phyloP scores from a whole-genome alignment of 768 basidiomycete genomes.

The Termitomyces sp. region DNA sequence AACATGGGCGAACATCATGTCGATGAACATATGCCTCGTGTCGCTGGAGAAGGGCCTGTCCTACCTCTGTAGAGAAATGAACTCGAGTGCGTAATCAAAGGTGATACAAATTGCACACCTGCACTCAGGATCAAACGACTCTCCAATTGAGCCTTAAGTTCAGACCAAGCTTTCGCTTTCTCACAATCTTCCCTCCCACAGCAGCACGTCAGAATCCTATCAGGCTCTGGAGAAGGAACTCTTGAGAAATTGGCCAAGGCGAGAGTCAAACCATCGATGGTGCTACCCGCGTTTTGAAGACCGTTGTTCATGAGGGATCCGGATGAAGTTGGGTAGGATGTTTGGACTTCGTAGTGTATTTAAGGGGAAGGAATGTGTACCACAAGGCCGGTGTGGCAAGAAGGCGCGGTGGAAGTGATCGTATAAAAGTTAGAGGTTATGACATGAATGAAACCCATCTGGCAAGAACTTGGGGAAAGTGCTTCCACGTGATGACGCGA shows the following conservation, averaged over 20 bases:
- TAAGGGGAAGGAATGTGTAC: background rate
- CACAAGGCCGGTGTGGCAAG: slow-evolving; percentile 11
- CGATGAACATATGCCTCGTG: slow-evolving; percentile 83
- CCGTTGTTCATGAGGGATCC: slow-evolving; percentile 46
- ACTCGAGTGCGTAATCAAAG: background rate
- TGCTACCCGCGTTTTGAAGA: slow-evolving; percentile 48
- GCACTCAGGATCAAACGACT: slow-evolving; percentile 78
- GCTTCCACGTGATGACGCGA: slow-evolving; percentile 6
- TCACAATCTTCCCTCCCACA: slow-evolving; percentile 65
- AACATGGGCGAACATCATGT: slow-evolving; percentile 47
- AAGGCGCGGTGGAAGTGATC: background rate
- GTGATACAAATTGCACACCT: slow-evolving; percentile 45
- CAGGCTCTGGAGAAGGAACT: slow-evolving; percentile 68
- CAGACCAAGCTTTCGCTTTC: slow-evolving; percentile 55
- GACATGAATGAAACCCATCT: background rate
- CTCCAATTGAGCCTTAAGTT: slow-evolving; percentile 66
- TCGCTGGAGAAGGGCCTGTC: slow-evolving; percentile 79
- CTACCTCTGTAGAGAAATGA: slow-evolving; percentile 59
- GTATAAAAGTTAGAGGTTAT: background rate
- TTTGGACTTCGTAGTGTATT: slow-evolving; percentile 10
- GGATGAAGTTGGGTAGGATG: slow-evolving; percentile 25
- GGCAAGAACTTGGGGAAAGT: background rate
- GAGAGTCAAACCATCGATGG: slow-evolving; percentile 75
- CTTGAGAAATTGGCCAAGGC: slow-evolving; percentile 71
- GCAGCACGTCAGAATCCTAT: slow-evolving; percentile 50